Base-by-base conservation (phyloP, 2,329 filamentous ascomycete species). In the Fusarium sacchari region DNA sequence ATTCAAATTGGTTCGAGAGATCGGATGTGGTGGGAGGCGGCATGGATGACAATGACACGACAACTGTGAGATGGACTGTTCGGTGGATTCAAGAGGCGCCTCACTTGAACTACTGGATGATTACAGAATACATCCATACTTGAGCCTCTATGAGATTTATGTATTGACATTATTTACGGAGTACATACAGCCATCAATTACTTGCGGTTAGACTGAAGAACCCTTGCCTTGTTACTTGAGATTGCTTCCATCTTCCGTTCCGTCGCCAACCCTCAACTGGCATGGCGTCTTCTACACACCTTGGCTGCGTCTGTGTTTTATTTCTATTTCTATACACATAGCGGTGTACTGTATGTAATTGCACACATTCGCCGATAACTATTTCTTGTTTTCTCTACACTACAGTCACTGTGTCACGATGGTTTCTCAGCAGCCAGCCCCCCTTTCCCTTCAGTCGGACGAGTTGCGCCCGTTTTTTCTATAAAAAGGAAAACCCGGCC, bases 1-100 rank as follows among this genome's bases (percentile, higher is more conserved):
- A 15, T 46, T 36, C 22, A 36, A 36, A 39, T 57, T 37, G 47
- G 34, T 37, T 43, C 22, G 57, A n/a, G 57, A n/a, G 40, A 49
- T 30, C 30, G 32, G 43, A 55, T 56, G 63, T 57, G 57, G 52
- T 59, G 58, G 52, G 58, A 64, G 66, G 46, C 44, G 61, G 62
- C 58, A 67, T 64, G 62, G 56, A 67, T 65, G 69, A 76, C 76
- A 77, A 76, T 49, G 26, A 56, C 53, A 47, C 40, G 55, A 49
- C 40, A 58, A 36, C 30, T 58, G 57, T 56, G 55, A 61, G 55
- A 67, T 61, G 49, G 64, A 5, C 50, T 44, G 30, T 63, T 60
- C 37, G 43, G 50, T 49, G 65, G 67, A 39, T 44, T 60, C 43
- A 22, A 42, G 34, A 59, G 47, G 58, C 67, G 75, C 75, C 75